These are phyloP conservation scores for Astrothelium macrocarpum DNA, from an alignment of 495 filamentous ascomycete genomes.

Conservation along the genomic window DNA sequence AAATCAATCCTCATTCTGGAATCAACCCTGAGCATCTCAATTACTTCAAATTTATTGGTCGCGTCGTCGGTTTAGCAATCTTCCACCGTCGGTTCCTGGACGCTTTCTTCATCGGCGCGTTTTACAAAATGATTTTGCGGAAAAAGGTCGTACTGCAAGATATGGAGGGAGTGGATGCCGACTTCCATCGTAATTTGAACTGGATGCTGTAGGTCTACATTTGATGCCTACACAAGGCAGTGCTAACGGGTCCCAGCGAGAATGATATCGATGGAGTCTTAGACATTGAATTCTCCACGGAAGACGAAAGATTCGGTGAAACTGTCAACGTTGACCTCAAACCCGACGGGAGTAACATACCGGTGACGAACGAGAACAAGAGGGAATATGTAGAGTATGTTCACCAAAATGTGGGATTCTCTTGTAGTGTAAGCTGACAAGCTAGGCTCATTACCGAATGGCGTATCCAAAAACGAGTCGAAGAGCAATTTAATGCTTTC, in stretches of 20 bases:
- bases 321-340: conserved; percentile 87
- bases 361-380: conserved; percentile 96
- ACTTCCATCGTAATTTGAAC: conserved; percentile 87
- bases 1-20: conserved; percentile 98
- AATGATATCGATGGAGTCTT: conserved; percentile 91
- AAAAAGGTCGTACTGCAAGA: conserved; percentile 87
- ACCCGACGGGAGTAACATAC: conserved; percentile 78
- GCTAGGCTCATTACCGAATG: conserved; percentile 82
- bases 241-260: conserved; percentile 35
- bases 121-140: conserved; percentile 98
- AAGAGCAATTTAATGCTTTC: conserved; percentile 97
- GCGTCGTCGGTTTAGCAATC: conserved; percentile 93
- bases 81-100: conserved; percentile 98
- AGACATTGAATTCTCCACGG: conserved; percentile 88
- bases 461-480: conserved; percentile 96
- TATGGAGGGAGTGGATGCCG: conserved; percentile 98
- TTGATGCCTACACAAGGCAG: not conserved
- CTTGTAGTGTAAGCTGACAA: conserved; percentile 24
- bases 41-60: conserved; percentile 99
- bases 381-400: conserved; percentile 58
- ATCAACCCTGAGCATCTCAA: conserved; percentile 99
- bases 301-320: conserved; percentile 95
- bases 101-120: conserved; percentile 97
- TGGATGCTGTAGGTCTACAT: conserved; percentile 59
- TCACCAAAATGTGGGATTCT: not conserved